Evolutionary conservation across 2,329 filamentous ascomycete species (phyloP).

Genomic region (Fusarium falciforme): DNA sequence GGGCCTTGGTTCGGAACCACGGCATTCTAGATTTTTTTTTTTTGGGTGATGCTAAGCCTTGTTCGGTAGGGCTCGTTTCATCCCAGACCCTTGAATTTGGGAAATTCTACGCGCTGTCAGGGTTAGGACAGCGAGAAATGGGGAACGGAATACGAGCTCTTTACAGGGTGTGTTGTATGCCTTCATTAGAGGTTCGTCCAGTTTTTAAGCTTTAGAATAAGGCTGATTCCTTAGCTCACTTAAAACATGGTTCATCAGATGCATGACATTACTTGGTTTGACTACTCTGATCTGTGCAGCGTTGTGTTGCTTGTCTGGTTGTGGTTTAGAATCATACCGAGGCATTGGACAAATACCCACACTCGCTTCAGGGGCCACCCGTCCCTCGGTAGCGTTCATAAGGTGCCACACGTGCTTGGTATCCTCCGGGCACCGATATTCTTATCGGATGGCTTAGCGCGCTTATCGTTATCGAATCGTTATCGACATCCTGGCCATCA

Average conservation of each 20-base stretch:
- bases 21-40: not conserved
- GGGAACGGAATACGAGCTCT: not conserved
- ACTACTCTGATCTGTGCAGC: not conserved
- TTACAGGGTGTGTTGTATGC: no score
- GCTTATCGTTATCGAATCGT: not conserved
- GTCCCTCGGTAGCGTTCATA: no score
- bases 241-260: not conserved
- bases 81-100: not conserved
- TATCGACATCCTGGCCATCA: not conserved
- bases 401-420: no score
- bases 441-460: not conserved
- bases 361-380: not conserved
- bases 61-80: not conserved
- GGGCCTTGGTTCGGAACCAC: not conserved
- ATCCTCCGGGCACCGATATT: not conserved
- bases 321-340: not conserved
- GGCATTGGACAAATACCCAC: not conserved
- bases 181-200: no score
- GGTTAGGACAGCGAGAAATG: not conserved
- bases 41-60: no score
- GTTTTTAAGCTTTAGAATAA: not conserved
- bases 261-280: not conserved
- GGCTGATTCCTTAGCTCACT: not conserved
- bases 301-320: not conserved
- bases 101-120: not conserved